These are phyloP conservation scores for Penicillium hordei DNA, from an alignment of 2,329 filamentous ascomycete species.

Conservation along the genomic window DNA sequence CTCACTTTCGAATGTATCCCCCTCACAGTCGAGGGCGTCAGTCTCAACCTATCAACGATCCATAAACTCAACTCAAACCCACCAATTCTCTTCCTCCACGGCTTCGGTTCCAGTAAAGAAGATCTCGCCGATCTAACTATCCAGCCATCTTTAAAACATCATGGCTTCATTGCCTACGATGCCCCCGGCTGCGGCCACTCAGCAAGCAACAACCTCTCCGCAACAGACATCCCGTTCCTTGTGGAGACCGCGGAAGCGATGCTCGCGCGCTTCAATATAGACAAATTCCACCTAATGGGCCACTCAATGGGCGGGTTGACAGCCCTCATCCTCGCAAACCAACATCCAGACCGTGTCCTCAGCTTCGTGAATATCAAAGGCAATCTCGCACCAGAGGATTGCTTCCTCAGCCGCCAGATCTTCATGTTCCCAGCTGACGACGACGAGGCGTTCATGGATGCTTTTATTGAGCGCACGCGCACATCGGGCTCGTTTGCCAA, in stretches of 20 bases:
- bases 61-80: conserved; percentile 18
- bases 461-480: conserved; percentile 21
- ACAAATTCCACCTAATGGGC: conserved; percentile 25
- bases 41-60: conserved; percentile 22
- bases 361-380: conserved; percentile 30
- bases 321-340: conserved; percentile 22
- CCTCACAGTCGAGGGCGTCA: conserved; percentile 22
- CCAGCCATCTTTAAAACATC: conserved; percentile 16
- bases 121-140: conserved; percentile 22
- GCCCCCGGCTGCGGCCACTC: conserved; percentile 28
- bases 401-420: conserved; percentile 29
- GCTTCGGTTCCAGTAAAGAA: conserved; percentile 31
- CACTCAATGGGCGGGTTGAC: conserved; percentile 30
- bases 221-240: conserved; percentile 26
- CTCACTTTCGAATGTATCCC: conserved; percentile 13
- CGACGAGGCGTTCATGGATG: conserved; percentile 18
- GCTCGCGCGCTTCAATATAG: conserved; percentile 21
- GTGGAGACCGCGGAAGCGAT: conserved; percentile 24
- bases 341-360: conserved; percentile 14
- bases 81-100: conserved; percentile 27
- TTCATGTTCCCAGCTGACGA: conserved; percentile 19
- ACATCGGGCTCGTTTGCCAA: conserved; percentile 12
- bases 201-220: conserved; percentile 17
- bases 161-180: conserved; percentile 25
- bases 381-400: conserved; percentile 28